Evolutionary conservation across 2,329 filamentous ascomycete genomes (phyloP).

Genomic region (Alternaria hordeiaustralica): DNA sequence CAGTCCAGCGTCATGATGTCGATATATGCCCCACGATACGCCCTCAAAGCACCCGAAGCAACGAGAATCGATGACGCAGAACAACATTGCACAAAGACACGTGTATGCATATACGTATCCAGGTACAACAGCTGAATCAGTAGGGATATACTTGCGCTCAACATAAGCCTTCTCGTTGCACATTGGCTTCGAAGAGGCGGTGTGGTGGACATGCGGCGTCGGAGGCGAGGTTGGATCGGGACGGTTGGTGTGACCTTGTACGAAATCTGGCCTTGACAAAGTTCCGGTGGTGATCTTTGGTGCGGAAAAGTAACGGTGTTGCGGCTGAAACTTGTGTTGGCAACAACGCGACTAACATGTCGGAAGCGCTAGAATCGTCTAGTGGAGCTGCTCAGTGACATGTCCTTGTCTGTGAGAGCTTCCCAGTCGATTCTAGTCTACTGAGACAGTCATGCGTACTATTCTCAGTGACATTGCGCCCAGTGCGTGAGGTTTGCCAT

Average conservation of each 20-base stretch:
- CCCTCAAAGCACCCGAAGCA: background rate
- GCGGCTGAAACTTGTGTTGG: background rate
- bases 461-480: constrained; percentile 1
- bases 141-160: background rate
- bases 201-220: background rate
- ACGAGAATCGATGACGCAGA: constrained; percentile 7
- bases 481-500: constrained; percentile 8
- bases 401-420: background rate
- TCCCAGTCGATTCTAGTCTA: background rate
- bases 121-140: constrained; percentile 3
- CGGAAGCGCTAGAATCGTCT: background rate
- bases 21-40: background rate
- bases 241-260: constrained; percentile 7
- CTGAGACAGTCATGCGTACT: background rate
- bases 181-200: background rate
- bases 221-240: background rate
- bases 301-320: background rate
- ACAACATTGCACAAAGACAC: constrained; percentile 10
- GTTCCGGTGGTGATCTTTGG: constrained; percentile 4
- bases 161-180: background rate
- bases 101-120: constrained; percentile 7
- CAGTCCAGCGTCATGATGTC: background rate
- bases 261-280: constrained; percentile 1
- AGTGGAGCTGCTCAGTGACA: background rate
- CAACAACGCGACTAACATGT: background rate